Percentiles rank a stretch among this genome's conserved stretches.
Evolutionary conservation across 805 yeast genomes (phyloP).

Genomic region (Metschnikowia gruessii): DNA sequence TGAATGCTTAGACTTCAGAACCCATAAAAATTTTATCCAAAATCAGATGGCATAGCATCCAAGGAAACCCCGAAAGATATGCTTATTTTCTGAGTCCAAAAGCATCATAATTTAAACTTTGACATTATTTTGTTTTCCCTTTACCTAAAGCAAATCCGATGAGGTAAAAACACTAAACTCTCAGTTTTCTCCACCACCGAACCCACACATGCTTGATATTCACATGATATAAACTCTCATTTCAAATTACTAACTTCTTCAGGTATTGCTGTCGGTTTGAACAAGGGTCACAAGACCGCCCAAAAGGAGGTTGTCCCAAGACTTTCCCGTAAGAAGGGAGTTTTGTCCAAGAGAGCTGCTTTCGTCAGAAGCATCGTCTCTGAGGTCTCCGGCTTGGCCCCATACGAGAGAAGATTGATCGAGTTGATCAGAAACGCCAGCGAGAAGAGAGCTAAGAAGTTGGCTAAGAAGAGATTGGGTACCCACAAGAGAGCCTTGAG

Average conservation of each 20-base stretch:
- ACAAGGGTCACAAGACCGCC: conserved; percentile 98
- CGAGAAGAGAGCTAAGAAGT: conserved; percentile 99
- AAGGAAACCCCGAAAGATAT: too few relatives aligned
- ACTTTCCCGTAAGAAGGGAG: conserved; percentile 95
- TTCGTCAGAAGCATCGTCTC: conserved; percentile 94
- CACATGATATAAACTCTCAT: background rate
- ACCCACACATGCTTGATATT: background rate
- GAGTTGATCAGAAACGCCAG: conserved; percentile 99
- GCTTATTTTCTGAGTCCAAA: too few relatives aligned
- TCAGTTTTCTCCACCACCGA: background rate
- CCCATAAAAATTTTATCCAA: too few relatives aligned
- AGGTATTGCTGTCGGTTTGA: conserved; percentile 97
- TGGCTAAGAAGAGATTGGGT: conserved; percentile 99
- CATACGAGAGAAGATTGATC: conserved; percentile 99
- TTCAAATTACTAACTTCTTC: conserved; percentile 18
- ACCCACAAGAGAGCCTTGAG: conserved; percentile 99
- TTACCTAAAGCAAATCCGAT: too few relatives aligned
- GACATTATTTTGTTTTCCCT: too few relatives aligned
- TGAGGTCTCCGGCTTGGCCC: conserved; percentile 98
- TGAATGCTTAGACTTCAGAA: too few relatives aligned
- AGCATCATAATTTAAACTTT: too few relatives aligned
- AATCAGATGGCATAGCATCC: too few relatives aligned
- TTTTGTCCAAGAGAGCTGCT: conserved; percentile 88
- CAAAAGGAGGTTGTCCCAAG: conserved; percentile 67
- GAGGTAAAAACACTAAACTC: too few relatives aligned